These are phyloP conservation scores for Pestalotiopsis sp. DNA, from an alignment of 2,329 filamentous ascomycete species.

Conservation along the genomic window DNA sequence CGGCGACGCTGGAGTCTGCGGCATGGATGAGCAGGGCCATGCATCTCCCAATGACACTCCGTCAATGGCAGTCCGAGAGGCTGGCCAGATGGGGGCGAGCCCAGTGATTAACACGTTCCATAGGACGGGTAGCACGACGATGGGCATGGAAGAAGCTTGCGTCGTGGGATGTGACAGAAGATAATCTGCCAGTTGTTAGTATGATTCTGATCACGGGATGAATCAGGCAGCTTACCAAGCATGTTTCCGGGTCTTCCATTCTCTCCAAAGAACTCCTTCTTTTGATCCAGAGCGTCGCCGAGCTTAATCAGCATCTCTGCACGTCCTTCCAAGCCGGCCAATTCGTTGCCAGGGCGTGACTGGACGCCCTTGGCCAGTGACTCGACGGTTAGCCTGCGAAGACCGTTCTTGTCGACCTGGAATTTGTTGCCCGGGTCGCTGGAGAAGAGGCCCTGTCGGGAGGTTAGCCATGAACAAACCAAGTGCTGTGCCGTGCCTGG, in stretches of 20 bases:
- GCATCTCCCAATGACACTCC: slow-evolving; percentile 88
- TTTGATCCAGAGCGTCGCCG: slow-evolving; percentile 71
- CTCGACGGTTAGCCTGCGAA: slow-evolving; percentile 74
- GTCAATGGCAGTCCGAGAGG: slow-evolving; percentile 83
- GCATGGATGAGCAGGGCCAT: slow-evolving; percentile 74
- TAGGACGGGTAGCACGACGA: slow-evolving; percentile 54
- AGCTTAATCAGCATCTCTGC: slow-evolving; percentile 78
- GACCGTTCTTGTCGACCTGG: slow-evolving; percentile 84
- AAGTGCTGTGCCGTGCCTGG: too few relatives aligned
- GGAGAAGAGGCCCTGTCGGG: slow-evolving; percentile 74
- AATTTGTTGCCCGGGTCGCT: slow-evolving; percentile 79
- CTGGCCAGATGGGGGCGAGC: slow-evolving; percentile 85
- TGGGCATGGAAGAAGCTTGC: slow-evolving; percentile 83
- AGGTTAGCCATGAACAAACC: slow-evolving; percentile 10
- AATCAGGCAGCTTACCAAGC: slow-evolving; percentile 65
- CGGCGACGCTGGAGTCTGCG: slow-evolving; percentile 13
- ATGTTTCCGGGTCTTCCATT: slow-evolving; percentile 90
- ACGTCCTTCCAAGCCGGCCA: slow-evolving; percentile 84
- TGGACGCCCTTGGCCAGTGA: slow-evolving; percentile 82
- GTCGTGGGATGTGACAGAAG: slow-evolving; percentile 91
- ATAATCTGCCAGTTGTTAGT: slow-evolving; percentile 66
- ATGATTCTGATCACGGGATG: neutral
- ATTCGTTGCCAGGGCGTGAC: slow-evolving; percentile 76
- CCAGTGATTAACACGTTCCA: slow-evolving; percentile 92
- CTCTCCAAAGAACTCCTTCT: slow-evolving; percentile 81